phyloP scores from a whole-genome alignment of 2,329 filamentous ascomycete genomes.

The Alternaria burnsii region DNA sequence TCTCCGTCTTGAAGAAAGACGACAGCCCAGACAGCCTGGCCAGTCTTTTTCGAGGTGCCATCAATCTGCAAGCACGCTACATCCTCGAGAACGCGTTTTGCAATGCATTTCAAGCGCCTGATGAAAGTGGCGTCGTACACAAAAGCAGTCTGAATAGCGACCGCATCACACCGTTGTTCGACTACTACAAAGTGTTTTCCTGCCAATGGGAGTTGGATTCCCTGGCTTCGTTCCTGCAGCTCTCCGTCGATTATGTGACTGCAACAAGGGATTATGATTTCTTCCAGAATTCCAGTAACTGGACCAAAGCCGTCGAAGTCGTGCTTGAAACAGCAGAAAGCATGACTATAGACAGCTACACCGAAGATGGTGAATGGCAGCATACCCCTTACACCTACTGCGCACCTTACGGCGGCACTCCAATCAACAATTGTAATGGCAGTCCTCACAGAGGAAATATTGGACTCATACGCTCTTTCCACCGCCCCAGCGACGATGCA shows the following conservation, averaged over 20 bases:
- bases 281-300: slow-evolving; percentile 55
- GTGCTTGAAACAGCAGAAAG: slow-evolving; percentile 55
- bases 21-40: slow-evolving; percentile 61
- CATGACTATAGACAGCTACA: slow-evolving; percentile 59
- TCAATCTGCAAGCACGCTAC: slow-evolving; percentile 76
- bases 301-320: slow-evolving; percentile 55
- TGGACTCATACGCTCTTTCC: slow-evolving; percentile 59
- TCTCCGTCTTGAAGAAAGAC: slow-evolving; percentile 64
- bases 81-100: slow-evolving; percentile 66
- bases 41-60: slow-evolving; percentile 72
- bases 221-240: slow-evolving; percentile 59
- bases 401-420: slow-evolving; percentile 54
- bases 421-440: slow-evolving; percentile 63
- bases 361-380: slow-evolving; percentile 54
- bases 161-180: slow-evolving; percentile 54
- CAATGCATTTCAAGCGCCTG: slow-evolving; percentile 62
- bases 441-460: slow-evolving; percentile 58
- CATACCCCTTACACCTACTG: slow-evolving; percentile 58
- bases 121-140: slow-evolving; percentile 53
- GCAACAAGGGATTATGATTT: slow-evolving; percentile 57
- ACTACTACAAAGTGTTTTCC: slow-evolving; percentile 57
- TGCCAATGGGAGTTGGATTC: slow-evolving; percentile 64
- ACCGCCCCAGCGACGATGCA: slow-evolving; percentile 60
- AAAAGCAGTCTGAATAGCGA: slow-evolving; percentile 53
- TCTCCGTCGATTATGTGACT: slow-evolving; percentile 57